Evolutionary conservation across 192 early-diverging fungal genomes (phyloP).

Genomic region (Allomyces javanicus): DNA sequence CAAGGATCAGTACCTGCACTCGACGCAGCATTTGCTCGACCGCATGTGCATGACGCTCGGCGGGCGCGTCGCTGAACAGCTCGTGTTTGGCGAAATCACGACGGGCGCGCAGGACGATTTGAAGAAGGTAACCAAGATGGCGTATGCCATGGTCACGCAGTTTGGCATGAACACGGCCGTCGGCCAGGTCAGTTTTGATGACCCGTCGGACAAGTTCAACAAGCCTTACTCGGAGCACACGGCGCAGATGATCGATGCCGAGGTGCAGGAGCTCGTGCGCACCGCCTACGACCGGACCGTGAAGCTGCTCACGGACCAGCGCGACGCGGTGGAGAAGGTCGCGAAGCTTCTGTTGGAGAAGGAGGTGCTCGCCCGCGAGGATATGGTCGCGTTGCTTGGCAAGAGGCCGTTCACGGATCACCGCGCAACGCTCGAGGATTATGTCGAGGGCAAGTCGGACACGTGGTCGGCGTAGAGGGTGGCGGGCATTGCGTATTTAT

Average conservation of each 20-base stretch:
- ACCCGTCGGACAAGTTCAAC: conserved; percentile 56
- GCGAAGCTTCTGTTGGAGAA: conserved; percentile 81
- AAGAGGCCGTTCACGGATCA: conserved; percentile 52
- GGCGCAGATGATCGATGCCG: conserved; percentile 78
- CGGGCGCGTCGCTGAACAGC: conserved; percentile 63
- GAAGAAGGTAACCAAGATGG: conserved; percentile 90
- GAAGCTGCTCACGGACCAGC: conserved; percentile 65
- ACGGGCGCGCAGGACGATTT: conserved; percentile 93
- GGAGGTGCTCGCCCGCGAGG: conserved; percentile 89
- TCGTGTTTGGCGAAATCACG: conserved; percentile 83
- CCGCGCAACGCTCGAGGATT: conserved; percentile 47
- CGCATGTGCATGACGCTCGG: conserved; percentile 79
- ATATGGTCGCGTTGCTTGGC: conserved; percentile 80
- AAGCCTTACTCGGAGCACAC: conserved; percentile 96
- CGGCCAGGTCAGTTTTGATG: conserved; percentile 68
- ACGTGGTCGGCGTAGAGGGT: too few species aligned
- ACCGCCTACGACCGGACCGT: conserved; percentile 67
- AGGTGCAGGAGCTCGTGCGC: conserved; percentile 66
- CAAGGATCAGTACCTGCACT: conserved; percentile 91
- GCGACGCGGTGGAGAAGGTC: conserved; percentile 72
- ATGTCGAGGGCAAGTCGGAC: conserved; percentile 13
- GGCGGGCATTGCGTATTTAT: too few species aligned
- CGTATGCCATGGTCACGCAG: conserved; percentile 81
- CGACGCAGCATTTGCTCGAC: conserved; percentile 75
- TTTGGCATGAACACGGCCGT: conserved; percentile 87